A percentile compares a stretch with the other conserved stretches of the same genome.
Conservation (phyloP, 129 eudicot genomes). For the Flaveria brownii region DNA sequence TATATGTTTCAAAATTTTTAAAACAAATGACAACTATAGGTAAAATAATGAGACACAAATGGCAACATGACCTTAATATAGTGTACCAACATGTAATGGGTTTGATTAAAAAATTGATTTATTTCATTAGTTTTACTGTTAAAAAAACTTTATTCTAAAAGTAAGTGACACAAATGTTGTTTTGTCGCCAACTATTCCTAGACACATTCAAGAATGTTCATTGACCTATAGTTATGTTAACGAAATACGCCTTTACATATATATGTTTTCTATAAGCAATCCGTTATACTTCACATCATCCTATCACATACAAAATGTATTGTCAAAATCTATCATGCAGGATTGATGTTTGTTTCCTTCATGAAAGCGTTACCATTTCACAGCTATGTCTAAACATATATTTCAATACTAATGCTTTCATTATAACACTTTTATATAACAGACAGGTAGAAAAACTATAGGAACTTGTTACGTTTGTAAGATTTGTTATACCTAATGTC, state of each 20-base stretch:
- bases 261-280: neutral
- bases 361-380: neutral
- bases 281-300: neutral
- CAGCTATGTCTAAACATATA: neutral
- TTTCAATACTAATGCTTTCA: neutral
- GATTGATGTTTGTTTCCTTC: neutral
- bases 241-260: neutral
- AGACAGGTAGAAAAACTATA: neutral
- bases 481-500: neutral
- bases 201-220: neutral
- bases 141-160: neutral
- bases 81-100: neutral
- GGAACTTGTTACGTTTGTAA: neutral
- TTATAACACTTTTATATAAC: neutral
- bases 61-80: neutral
- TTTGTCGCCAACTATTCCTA: neutral
- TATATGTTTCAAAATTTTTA: neutral
- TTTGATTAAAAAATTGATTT: neutral
- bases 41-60: neutral
- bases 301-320: neutral
- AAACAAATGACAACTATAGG: neutral
- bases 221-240: neutral
- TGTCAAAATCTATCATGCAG: neutral
- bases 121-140: neutral
- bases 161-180: neutral